Base-by-base conservation (phyloP, 2,329 filamentous ascomycete genomes). In the Epichloe coenophiala region DNA sequence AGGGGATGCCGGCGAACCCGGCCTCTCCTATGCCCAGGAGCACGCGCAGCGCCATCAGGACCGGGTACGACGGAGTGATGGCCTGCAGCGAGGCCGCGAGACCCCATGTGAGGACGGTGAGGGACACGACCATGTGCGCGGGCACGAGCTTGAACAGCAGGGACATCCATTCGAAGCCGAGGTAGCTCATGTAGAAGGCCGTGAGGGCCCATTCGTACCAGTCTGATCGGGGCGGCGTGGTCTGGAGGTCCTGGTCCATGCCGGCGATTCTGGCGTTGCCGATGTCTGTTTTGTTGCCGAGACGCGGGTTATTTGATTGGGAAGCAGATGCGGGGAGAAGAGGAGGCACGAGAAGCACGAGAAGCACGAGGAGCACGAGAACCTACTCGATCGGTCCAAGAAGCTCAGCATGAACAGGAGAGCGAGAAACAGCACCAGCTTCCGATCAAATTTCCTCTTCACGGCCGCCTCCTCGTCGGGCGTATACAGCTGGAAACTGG, bases 391-490 rank as follows among this genome's bases (percentile, higher is more conserved):
- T 57, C 89, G 77, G 65, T 95, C 89, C 56, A 95, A 68, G 63
- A 95, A 95, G 55, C 83, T 85, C 54, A 95, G 71, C 73, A 94
- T 77, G 63, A 93, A 96, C 12, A 95, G 73, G 52, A 91, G 64
- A 11, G 87, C 85, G 55, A 95, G 76, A 62, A 95, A 94, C 1
- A 86, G 64, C 5, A 95, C 87, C 49, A 96, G 74, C 56, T 76
- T 79, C 51, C 79, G 74, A 64, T 95, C 89, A 57, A 95, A 80
- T 68, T 86, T 89, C 60, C 73, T 74, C 51, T 89, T 73, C 8
- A 94, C 82, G 4, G 73, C 71, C 21, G 65, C 69, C 62, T 94
- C 89, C 64, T 96, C 89, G 49, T 89, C 83, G 0, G 71, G 68
- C 3, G 75, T 75, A 52, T 76, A 78, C 19, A 68, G 60, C 60